These are phyloP conservation scores for Primulina eburnea DNA, from an alignment of 257 asterid genomes.

Conservation along the genomic window DNA sequence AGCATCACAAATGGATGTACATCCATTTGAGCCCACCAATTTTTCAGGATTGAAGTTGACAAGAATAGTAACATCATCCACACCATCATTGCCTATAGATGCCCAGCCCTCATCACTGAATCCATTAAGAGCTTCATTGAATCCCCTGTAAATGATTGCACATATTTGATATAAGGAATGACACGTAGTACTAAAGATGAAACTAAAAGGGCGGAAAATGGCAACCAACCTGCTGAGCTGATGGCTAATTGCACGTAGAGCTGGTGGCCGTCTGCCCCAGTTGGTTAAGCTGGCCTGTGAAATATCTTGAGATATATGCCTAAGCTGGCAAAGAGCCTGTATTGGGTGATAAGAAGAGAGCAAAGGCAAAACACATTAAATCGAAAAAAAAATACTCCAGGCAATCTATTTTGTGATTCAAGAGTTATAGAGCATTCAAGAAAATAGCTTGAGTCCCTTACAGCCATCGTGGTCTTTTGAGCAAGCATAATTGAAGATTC, in stretches of 20 bases:
- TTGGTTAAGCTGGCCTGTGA: constrained; percentile 62
- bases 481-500: constrained; percentile 83
- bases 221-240: constrained; percentile 63
- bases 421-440: not conserved
- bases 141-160: constrained; percentile 50
- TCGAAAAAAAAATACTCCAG: constrained; percentile 10
- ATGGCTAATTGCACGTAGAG: constrained; percentile 77
- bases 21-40: constrained; percentile 70
- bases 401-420: not conserved
- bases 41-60: constrained; percentile 78
- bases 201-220: not conserved
- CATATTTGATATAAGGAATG: constrained; percentile 2
- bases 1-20: constrained; percentile 51
- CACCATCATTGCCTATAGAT: constrained; percentile 64
- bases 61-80: constrained; percentile 74
- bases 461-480: constrained; percentile 77
- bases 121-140: constrained; percentile 81
- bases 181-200: not conserved
- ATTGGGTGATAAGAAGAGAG: constrained; percentile 9
- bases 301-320: constrained; percentile 77
- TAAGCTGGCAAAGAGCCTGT: constrained; percentile 84
- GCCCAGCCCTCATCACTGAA: constrained; percentile 79
- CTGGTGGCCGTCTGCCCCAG: constrained; percentile 89
- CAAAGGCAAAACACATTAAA: not conserved
- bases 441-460: constrained; percentile 28